A percentile compares a stretch with the other conserved stretches of the same genome.
Conservation (phyloP, 257 asterid genomes). For the Prunella vulgaris region DNA sequence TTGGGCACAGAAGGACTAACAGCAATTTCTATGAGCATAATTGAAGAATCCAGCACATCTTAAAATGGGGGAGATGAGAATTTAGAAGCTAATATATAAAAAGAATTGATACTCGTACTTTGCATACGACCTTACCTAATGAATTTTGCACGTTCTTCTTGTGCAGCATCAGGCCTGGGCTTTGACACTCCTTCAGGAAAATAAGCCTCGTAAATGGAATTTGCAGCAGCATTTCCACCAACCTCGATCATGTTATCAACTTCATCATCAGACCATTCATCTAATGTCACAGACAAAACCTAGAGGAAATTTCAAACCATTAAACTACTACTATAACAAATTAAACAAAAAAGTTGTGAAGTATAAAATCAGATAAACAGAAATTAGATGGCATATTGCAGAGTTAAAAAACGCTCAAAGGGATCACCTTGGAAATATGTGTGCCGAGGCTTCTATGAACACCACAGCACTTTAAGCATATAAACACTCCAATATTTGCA, state of each 20-base stretch:
- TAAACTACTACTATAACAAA: background rate
- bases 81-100: background rate
- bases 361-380: background rate
- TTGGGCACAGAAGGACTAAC: background rate
- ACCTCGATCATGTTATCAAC: constrained; percentile 88
- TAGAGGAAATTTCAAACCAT: constrained; percentile 23
- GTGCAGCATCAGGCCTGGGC: constrained; percentile 76
- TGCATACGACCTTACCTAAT: constrained; percentile 49
- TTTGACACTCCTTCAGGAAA: constrained; percentile 81
- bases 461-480: constrained; percentile 97
- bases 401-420: background rate
- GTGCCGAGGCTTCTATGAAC: constrained; percentile 97
- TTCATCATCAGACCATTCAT: constrained; percentile 96
- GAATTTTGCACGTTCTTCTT: constrained; percentile 70
- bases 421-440: constrained; percentile 79
- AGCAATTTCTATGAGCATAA: background rate
- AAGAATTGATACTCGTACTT: background rate
- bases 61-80: background rate
- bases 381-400: too few relatives aligned
- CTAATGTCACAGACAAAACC: constrained; percentile 96
- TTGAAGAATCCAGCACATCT: background rate
- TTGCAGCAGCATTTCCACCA: constrained; percentile 95
- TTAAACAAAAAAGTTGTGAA: background rate
- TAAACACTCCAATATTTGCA: constrained; percentile 90
- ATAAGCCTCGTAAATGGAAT: constrained; percentile 96